Evolutionary conservation across 345 rosid species (phyloP).

Genomic region (Fremontodendron californicum): DNA sequence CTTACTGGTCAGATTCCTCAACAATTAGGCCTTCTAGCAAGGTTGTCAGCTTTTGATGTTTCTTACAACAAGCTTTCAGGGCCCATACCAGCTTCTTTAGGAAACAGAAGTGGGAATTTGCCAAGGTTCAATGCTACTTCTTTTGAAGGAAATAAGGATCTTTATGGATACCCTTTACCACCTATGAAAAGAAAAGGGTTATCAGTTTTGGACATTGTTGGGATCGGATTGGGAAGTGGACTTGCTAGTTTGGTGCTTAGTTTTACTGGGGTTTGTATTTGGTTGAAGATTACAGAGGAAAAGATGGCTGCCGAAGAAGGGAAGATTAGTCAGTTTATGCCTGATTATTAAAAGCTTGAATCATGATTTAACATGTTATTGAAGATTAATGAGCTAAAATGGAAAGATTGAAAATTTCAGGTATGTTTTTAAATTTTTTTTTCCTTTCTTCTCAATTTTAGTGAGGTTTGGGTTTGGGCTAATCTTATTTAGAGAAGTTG

Average conservation of each 20-base stretch:
- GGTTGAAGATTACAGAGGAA: too few relatives aligned
- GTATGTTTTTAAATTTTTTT: background rate
- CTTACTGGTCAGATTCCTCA: too few relatives aligned
- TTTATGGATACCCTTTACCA: too few relatives aligned
- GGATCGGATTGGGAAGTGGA: constrained; percentile 92
- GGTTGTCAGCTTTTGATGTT: too few relatives aligned
- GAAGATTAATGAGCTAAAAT: background rate
- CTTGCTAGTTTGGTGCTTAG: too few relatives aligned
- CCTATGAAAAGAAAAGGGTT: constrained; percentile 59
- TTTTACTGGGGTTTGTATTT: too few relatives aligned
- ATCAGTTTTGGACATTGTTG: constrained; percentile 75
- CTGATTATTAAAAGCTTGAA: constrained; percentile 37
- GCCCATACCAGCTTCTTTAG: too few relatives aligned
- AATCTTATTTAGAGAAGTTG: background rate
- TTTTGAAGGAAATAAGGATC: constrained; percentile 66
- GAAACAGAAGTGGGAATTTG: too few relatives aligned
- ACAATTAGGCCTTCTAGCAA: too few relatives aligned
- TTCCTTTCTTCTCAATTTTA: background rate
- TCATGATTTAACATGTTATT: background rate
- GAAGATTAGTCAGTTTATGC: constrained; percentile 58
- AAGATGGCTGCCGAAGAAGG: constrained; percentile 58
- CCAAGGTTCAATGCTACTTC: constrained; percentile 68
- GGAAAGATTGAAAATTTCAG: background rate
- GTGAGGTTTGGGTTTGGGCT: constrained; percentile 18
- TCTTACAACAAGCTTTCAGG: too few relatives aligned